Base-by-base conservation (phyloP, 306 rosid species). In the Cicer yamashitae region DNA sequence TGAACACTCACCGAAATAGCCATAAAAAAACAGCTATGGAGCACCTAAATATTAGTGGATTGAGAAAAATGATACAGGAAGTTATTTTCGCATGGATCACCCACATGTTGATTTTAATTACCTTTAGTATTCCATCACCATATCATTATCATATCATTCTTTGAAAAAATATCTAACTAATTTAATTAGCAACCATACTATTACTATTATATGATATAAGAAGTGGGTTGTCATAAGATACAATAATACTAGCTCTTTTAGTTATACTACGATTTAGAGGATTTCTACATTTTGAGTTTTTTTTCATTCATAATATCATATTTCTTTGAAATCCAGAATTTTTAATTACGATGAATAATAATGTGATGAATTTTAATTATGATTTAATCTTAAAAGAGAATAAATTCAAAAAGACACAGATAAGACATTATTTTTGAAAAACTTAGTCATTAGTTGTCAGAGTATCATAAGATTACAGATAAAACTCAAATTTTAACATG, bases 371-470 rank as follows among this genome's bases (percentile, higher is more conserved):
- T 20, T 20, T 20, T 20, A 20, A 20, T 20, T 1, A 20, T 20
- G 22, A 20, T 20, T 20, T 20, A 20, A 20, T 1, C 22, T 20
- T 20, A 20, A 20, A 20, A 20, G 22, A 20, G 22, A 59, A 34
- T 6, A 40, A 12, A 13, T 59, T 59, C 2, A 2, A 6, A 34
- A 30, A 30, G 43, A 59, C 64, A 73, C 77, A 80, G 53, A 56
- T 70, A 81, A 67, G 52, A 77, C 81, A 87, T 84, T 73, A 82
- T 82, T 79, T 77, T 56, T 60, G 13, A 67, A 67, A 53, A 81
- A 64, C 68, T 57, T 77, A 69, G 70, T 73, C 63, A 72, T 76
- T 84, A 85, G 73, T 65, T 57, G 71, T 37, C 53, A 37, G 50
- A 57, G 83, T 73, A 69, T 67, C 58, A 50, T 43, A 65, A 62